Evolutionary conservation across 2,329 filamentous ascomycete genomes (phyloP), one percentile per base, ranked within the genome.

Genomic region (Fusarium subglutinans): DNA sequence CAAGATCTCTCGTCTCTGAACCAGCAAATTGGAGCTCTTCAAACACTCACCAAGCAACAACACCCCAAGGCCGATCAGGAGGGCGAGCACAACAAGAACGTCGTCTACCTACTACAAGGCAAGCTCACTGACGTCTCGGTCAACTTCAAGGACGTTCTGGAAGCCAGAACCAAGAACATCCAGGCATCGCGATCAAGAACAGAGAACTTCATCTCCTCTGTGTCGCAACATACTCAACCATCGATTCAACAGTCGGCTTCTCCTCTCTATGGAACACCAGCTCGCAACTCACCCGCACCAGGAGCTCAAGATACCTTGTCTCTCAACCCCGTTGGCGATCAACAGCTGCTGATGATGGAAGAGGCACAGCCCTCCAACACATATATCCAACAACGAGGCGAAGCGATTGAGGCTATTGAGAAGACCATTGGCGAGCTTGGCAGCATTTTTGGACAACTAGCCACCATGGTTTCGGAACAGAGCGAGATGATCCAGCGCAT

Each of bases 401-500:
- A 98, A 82, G 96, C 96, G 1, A 98, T 99, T 73, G 96, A 98
- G 81, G 94, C 95, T 9, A 99, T 99, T 69, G 96, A 99, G 82
- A 92, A 94, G 76, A 99, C 96, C 4, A 99, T 99, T 77, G 91
- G 90, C 72, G 96, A 99, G 81, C 87, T 99, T 3, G 96, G 96
- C 35, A 86, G 86, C 57, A 98, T 98, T 71, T 98, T 98, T 81
- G 94, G 95, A 14, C 96, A 99, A 83, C 86, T 99, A 56, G 96
- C 96, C 41, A 92, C 94, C 76, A 98, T 99, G 96, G 96, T 99
- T 37, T 94, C 93, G 63, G 96, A 99, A 82, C 96, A 99, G 84
- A 94, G 94, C 70, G 96, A 98, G 83, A 97, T 98, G 93, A 97
- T 99, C 75, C 94, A 98, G 83, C 89, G 96, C 56, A 98, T 98